These are phyloP conservation scores for Narthecium ossifragum DNA, from an alignment of 106 monocot genomes.

Conservation along the genomic window DNA sequence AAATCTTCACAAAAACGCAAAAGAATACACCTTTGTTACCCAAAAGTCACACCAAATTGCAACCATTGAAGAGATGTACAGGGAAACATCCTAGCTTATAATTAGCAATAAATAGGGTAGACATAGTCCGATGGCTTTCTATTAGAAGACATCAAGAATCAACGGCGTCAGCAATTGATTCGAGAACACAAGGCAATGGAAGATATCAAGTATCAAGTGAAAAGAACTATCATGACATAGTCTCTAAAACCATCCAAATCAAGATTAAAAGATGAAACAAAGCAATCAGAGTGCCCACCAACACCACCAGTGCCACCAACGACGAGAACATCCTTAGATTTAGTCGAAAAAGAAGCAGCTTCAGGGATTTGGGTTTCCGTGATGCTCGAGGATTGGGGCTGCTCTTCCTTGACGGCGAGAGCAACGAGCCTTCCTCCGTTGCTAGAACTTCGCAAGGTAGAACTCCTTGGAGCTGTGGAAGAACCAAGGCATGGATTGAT, in stretches of 20 bases:
- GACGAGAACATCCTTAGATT: slow-evolving; percentile 56
- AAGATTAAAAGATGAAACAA: not conserved
- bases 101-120: too few species aligned
- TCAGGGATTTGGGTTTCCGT: slow-evolving; percentile 1
- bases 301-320: slow-evolving; percentile 76
- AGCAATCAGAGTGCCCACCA: slow-evolving; percentile 22
- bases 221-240: not conserved
- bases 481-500: not conserved
- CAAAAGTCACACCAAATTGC: too few species aligned
- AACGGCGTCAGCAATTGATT: not conserved
- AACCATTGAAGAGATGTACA: too few species aligned
- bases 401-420: slow-evolving; percentile 32
- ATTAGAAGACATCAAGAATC: not conserved
- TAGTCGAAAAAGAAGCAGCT: slow-evolving; percentile 6
- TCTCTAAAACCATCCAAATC: not conserved
- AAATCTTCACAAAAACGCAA: too few species aligned
- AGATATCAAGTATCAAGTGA: not conserved
- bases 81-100: too few species aligned
- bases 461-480: not conserved
- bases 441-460: not conserved
- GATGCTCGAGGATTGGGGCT: slow-evolving; percentile 7
- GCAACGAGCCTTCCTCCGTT: not conserved
- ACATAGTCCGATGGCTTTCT: not conserved
- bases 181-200: not conserved
- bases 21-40: too few species aligned